Base-by-base conservation (phyloP, 2,329 filamentous ascomycete genomes). In the Fusarium sp. region DNA sequence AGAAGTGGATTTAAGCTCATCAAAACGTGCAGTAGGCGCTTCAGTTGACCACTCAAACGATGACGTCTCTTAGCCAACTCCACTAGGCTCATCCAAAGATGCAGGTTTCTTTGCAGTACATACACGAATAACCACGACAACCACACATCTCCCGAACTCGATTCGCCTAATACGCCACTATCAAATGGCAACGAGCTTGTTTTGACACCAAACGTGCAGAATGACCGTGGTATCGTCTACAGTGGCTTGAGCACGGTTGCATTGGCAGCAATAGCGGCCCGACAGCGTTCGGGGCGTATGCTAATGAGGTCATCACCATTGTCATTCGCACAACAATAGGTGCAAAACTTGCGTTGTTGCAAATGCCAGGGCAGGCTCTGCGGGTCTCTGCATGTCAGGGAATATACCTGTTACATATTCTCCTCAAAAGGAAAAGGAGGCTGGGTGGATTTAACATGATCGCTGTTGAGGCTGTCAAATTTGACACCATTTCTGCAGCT, bases 301-400 rank as follows among this genome's bases (percentile, higher is more conserved):
- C 22, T 30, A 32, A 35, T 63, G 74, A 76, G 63, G 66, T 68
- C 69, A 75, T 76, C 72, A 53, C 57, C 28, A 73, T 17, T 41
- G 26, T 47, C 32, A 28, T 47, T 24, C 24, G 45, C 30, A 20
- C 57, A 30, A 61, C 53, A 38, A 41, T 24, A 51, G 20, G 26
- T 38, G 42, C 35, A 57, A 41, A 35, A 45, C 35, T 48, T 48
- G 36, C 24, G 13, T 28, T 41, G 26, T 63, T 32, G n/a, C 39
- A 41, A 44, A 22, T 42, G 24, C 39, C 45, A 24, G 51, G 32
- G 66, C 53, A 42, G 51, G 41, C 22, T 26, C 50, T 65, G 63
- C 65, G 67, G 70, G 48, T 38, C 59, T 26, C 20, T n/a, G 24
- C 24, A 28, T 50, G 47, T 42, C 38, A 61, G 17, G 50, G 55